Base-by-base conservation (phyloP, 805 yeast species). In the Maudiozyma pseudohumilis region DNA sequence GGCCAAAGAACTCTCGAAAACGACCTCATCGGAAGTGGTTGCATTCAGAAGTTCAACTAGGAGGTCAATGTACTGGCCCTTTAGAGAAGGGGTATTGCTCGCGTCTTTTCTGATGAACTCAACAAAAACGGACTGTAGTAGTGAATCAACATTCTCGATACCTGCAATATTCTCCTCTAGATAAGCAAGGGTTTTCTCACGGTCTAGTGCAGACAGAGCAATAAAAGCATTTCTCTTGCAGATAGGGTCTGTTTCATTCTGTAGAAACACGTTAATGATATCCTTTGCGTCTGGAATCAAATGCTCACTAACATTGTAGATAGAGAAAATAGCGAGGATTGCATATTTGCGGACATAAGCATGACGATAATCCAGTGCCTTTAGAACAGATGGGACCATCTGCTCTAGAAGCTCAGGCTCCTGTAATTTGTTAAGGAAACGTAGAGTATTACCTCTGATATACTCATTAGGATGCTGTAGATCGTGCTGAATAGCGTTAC, bases 281-380 rank as follows among this genome's bases (percentile, higher is more conserved):
- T 84, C 94, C 37, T 87, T 80, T n/a, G 96, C 95, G 64, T 94
- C 98, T 6, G 98, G 98, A 32, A 85, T 72, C 56, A 92, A 72
- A 63, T 83, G 89, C 29, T 82, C 87, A 24, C 94, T 77, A 36
- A 81, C 88, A 56, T 77, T 70, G 61, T 74, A 82, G 49, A 92
- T 84, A 18, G 94, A 77, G 51, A 72, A 75, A 41, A 92, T 75
- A 29, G 97, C 95, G 62, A 89, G 80, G 17, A 86, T 88, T 6
- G 98, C 98, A 58, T 92, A 89, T 61, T 92, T 92, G 59, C 99
- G 80, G 45, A 92, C 98, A 55, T 94, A 92, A 8, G 97, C 95
- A 63, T 92, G 97, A 49, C 98, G 81, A 64, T 92, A 96, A 49
- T 85, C 95, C 50, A 94, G 69, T 65, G 96, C 87, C 41, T 77